A percentile compares a stretch with the other conserved stretches of the same genome.
These are phyloP conservation scores for Neonectria magnoliae DNA, from an alignment of 2,329 filamentous ascomycete genomes.

Conservation along the genomic window DNA sequence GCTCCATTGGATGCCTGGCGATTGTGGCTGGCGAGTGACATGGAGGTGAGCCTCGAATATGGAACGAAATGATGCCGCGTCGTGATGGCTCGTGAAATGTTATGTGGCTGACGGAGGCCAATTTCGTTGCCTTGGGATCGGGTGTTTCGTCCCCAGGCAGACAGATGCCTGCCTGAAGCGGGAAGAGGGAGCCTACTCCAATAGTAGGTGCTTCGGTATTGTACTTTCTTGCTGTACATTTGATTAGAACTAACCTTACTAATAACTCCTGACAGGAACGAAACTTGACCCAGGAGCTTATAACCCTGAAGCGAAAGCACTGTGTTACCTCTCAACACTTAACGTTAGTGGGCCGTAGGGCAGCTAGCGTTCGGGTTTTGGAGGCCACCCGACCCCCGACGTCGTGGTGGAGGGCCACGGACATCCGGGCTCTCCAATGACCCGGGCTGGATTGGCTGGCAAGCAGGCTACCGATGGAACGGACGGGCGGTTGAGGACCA, in stretches of 20 bases:
- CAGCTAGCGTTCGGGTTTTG: slow-evolving; percentile 21
- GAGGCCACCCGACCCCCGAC: slow-evolving; percentile 30
- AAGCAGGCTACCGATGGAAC: no score
- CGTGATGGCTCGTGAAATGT: not conserved
- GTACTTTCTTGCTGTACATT: not conserved
- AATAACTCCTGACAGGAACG: not conserved
- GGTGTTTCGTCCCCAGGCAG: slow-evolving; percentile 6
- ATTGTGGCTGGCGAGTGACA: not conserved
- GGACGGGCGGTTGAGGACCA: no score
- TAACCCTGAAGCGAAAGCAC: no score
- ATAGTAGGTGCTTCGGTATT: not conserved
- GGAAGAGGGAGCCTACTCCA: not conserved
- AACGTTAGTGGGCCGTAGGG: not conserved
- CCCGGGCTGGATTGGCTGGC: slow-evolving; percentile 22
- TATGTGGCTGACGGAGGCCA: slow-evolving; percentile 1
- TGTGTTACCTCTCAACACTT: no score
- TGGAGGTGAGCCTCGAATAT: not conserved
- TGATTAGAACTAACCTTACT: not conserved
- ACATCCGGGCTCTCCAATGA: slow-evolving; percentile 16
- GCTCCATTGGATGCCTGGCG: not conserved
- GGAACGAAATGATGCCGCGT: slow-evolving; percentile 1
- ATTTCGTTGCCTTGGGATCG: slow-evolving; percentile 16
- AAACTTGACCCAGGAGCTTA: not conserved
- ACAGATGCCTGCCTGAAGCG: not conserved
- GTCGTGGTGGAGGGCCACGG: slow-evolving; percentile 15